Percentiles rank a stretch among this genome's conserved stretches.
These are phyloP conservation scores for Phyllosticta paracitricarpa DNA, from an alignment of 2,329 filamentous ascomycete species.

Conservation along the genomic window DNA sequence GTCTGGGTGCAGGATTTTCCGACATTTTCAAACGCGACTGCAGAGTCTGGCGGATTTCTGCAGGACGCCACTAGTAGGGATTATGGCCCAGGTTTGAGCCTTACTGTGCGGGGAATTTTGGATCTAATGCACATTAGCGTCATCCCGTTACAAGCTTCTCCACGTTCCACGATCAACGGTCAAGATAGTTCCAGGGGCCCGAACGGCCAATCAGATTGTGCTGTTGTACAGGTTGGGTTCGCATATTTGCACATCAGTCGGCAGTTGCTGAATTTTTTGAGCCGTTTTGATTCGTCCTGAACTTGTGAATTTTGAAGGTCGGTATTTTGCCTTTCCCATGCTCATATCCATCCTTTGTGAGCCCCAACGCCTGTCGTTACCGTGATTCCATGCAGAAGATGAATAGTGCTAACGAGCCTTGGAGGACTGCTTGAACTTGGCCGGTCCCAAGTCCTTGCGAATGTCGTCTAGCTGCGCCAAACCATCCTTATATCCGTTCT, in stretches of 20 bases:
- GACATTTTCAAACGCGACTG: no score
- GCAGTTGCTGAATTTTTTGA: not conserved
- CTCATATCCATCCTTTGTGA: not conserved
- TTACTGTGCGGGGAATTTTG: not conserved
- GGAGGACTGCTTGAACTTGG: constrained; percentile 23
- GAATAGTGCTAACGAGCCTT: not conserved
- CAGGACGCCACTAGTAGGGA: not conserved
- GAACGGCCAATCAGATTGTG: not conserved
- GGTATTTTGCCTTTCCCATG: not conserved
- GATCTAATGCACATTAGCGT: not conserved
- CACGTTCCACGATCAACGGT: not conserved
- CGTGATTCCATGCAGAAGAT: not conserved
- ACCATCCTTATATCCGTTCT: constrained; percentile 69
- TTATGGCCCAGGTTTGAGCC: not conserved
- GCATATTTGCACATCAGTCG: not conserved
- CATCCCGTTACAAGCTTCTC: not conserved
- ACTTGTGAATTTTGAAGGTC: not conserved
- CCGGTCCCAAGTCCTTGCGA: constrained; percentile 66
- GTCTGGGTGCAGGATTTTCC: no score
- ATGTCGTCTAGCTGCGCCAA: constrained; percentile 89
- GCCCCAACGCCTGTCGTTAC: not conserved
- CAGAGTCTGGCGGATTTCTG: no score
- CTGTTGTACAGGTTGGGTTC: not conserved
- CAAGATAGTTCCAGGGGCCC: not conserved
- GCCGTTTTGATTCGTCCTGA: not conserved